A percentile compares a stretch with the other conserved stretches of the same genome.
Evolutionary conservation across 1,284 basidiomycete genomes (phyloP).

Genomic region (Prillingera fragicola): DNA sequence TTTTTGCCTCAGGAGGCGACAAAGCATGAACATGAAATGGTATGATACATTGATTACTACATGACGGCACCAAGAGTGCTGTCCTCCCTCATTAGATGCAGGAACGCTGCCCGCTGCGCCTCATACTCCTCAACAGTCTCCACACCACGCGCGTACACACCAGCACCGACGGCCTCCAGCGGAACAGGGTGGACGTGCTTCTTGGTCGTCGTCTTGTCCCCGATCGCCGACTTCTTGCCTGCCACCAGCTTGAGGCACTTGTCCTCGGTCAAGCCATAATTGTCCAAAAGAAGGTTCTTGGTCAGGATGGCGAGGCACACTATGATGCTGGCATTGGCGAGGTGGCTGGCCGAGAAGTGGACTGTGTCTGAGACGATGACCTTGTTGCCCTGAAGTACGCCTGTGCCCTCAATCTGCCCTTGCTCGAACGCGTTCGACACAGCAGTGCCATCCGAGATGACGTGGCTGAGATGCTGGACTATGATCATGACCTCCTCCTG

Average conservation of each 20-base stretch:
- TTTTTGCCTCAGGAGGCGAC: too few relatives aligned
- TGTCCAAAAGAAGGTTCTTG: slow-evolving; percentile 70
- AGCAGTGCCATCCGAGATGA: slow-evolving; percentile 79
- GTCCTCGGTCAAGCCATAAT: slow-evolving; percentile 80
- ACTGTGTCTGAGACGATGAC: slow-evolving; percentile 29
- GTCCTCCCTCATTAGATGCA: slow-evolving; percentile 33
- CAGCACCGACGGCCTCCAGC: too few relatives aligned
- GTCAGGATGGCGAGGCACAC: slow-evolving; percentile 75
- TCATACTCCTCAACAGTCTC: slow-evolving; percentile 37
- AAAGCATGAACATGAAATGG: too few relatives aligned
- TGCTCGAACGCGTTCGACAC: slow-evolving; percentile 52
- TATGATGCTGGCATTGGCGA: slow-evolving; percentile 58
- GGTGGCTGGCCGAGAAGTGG: slow-evolving; percentile 20
- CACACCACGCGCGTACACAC: slow-evolving; percentile 32
- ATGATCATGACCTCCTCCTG: slow-evolving; percentile 86
- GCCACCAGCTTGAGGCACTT: slow-evolving; percentile 79
- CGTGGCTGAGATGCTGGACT: slow-evolving; percentile 69
- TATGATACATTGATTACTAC: too few relatives aligned
- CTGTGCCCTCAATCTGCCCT: slow-evolving; percentile 38
- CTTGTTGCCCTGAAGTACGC: slow-evolving; percentile 18
- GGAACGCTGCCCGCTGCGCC: slow-evolving; percentile 31
- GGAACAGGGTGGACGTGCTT: slow-evolving; percentile 14
- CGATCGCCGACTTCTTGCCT: slow-evolving; percentile 77
- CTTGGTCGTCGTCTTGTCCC: slow-evolving; percentile 69
- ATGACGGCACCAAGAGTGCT: slow-evolving; percentile 33